A percentile compares a stretch with the other conserved stretches of the same genome.
Evolutionary conservation across 768 basidiomycete species (phyloP).

Genomic region (Macrolepiota fuliginosa): DNA sequence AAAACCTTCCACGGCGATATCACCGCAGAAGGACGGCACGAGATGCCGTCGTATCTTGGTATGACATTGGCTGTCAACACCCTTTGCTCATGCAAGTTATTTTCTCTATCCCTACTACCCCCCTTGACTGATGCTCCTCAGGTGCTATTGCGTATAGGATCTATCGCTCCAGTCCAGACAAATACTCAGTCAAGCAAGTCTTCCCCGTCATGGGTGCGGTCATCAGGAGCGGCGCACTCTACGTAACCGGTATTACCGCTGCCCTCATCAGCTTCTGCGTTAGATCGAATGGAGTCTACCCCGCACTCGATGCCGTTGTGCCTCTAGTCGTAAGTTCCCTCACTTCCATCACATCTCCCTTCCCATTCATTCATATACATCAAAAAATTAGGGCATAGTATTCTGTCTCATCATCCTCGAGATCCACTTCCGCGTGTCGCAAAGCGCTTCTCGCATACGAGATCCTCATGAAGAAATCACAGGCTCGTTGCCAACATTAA

Average conservation of each 20-base stretch:
- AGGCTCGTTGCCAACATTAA: constrained; percentile 4
- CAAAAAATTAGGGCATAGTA: constrained; percentile 8
- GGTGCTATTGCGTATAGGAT: constrained; percentile 2
- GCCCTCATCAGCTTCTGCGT: not conserved
- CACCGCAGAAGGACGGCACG: not conserved
- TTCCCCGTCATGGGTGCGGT: not conserved
- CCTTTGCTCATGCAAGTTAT: constrained; percentile 1
- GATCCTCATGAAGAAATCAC: not conserved
- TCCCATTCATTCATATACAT: not conserved
- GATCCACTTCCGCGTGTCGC: constrained; percentile 3
- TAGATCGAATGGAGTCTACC: not conserved
- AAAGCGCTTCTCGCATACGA: not conserved
- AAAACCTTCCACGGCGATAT: not conserved
- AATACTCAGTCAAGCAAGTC: not conserved
- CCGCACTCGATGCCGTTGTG: not conserved
- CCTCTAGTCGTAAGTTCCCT: constrained; percentile 4
- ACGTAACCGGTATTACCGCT: not conserved
- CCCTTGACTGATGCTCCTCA: not conserved
- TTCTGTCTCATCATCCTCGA: constrained; percentile 9
- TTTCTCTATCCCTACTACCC: not conserved
- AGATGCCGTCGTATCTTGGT: not conserved
- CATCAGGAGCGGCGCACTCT: constrained; percentile 3
- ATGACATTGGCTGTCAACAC: constrained; percentile 2
- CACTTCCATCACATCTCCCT: not conserved
- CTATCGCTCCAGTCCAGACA: not conserved